Conservation (phyloP, 768 basidiomycete genomes). For the Omphalotus guepiniiformis region DNA sequence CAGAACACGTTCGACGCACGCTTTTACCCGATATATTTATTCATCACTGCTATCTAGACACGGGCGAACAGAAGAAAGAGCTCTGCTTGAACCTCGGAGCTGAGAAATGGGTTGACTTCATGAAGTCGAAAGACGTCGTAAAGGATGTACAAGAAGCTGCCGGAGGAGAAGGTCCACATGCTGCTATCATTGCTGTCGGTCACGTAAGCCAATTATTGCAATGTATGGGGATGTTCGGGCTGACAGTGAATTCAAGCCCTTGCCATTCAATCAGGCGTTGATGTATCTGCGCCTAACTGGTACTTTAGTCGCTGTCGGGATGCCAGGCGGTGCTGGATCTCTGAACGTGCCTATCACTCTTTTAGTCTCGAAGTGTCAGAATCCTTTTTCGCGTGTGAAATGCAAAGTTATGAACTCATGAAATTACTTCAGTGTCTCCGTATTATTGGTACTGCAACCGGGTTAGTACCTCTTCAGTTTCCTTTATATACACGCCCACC, state of each 20-base stretch:
- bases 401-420: background rate
- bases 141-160: constrained; percentile 43
- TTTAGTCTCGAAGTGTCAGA: constrained; percentile 33
- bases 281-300: constrained; percentile 69
- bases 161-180: constrained; percentile 64
- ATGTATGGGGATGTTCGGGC: no score
- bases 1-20: background rate
- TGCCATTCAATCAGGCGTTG: constrained; percentile 45
- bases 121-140: constrained; percentile 44
- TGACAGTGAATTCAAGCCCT: background rate
- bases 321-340: constrained; percentile 43
- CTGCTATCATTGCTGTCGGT: constrained; percentile 57
- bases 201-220: constrained; percentile 24
- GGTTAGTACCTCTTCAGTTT: constrained; percentile 17
- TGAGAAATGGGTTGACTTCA: constrained; percentile 62
- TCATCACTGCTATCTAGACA: constrained; percentile 20
- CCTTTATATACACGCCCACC: no score
- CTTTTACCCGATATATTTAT: background rate
- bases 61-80: constrained; percentile 63
- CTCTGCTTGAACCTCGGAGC: constrained; percentile 51
- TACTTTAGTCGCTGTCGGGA: constrained; percentile 69
- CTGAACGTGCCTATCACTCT: constrained; percentile 47
- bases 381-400: constrained; percentile 9
- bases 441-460: constrained; percentile 38
- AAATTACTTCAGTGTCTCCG: constrained; percentile 31